A percentile compares a stretch with the other conserved stretches of the same genome.
Conservation (phyloP, 345 rosid species). For the Lepidium sativum region DNA sequence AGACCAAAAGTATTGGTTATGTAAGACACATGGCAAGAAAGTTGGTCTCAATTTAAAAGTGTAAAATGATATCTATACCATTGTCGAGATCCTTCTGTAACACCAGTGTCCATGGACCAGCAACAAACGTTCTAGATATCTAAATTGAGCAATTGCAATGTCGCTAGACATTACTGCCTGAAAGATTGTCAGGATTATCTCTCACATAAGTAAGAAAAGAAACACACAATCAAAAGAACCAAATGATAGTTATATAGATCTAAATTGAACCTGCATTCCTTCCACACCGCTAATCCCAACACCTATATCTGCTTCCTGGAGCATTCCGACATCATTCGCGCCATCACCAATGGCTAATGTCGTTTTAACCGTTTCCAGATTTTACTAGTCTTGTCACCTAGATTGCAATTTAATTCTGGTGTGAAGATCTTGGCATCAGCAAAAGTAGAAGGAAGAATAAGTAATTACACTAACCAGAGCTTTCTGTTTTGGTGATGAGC, state of each 20-base stretch:
- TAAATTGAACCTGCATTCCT: slow-evolving; percentile 82
- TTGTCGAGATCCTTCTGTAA: slow-evolving; percentile 74
- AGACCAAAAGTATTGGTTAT: not conserved
- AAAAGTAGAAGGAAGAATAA: not conserved
- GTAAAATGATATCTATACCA: slow-evolving; percentile 47
- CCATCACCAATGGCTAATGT: slow-evolving; percentile 96
- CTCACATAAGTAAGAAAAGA: not conserved
- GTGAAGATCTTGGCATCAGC: not conserved
- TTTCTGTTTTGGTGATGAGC: slow-evolving; percentile 96
- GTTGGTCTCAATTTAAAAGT: not conserved
- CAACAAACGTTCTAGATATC: slow-evolving; percentile 78
- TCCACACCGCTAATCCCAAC: slow-evolving; percentile 94
- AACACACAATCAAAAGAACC: not conserved
- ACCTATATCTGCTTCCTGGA: slow-evolving; percentile 96
- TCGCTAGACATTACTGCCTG: slow-evolving; percentile 99
- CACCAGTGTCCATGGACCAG: slow-evolving; percentile 99
- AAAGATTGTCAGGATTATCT: not conserved
- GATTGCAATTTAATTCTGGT: slow-evolving; percentile 16
- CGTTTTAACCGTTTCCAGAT: slow-evolving; percentile 62
- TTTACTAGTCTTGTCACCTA: slow-evolving; percentile 93
- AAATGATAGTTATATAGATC: not conserved
- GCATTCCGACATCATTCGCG: slow-evolving; percentile 99
- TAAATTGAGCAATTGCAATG: slow-evolving; percentile 85
- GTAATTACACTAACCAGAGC: slow-evolving; percentile 53
- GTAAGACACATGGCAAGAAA: not conserved